phyloP scores from a whole-genome alignment of 306 rosid genomes.

The Styphnolobium japonicum region DNA sequence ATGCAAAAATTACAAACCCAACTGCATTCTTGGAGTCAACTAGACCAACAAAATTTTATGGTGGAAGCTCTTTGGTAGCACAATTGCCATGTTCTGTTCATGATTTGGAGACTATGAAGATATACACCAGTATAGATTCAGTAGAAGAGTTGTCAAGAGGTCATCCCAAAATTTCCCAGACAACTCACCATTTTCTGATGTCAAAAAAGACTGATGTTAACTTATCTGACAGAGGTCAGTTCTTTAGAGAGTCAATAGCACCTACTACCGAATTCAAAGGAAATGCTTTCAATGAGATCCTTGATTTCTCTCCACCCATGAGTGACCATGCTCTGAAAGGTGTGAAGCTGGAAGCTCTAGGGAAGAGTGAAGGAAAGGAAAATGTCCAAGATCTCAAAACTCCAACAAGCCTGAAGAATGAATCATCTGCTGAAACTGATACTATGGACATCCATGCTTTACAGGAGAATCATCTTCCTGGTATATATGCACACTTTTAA shows the following conservation, averaged over 20 bases:
- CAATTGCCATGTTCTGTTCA: slow-evolving; percentile 46
- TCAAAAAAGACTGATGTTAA: slow-evolving; percentile 41
- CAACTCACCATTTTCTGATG: slow-evolving; percentile 51
- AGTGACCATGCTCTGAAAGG: slow-evolving; percentile 31
- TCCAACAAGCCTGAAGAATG: slow-evolving; percentile 44
- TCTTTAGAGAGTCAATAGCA: slow-evolving; percentile 33
- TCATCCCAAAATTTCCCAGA: slow-evolving; percentile 48
- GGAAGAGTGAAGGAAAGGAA: slow-evolving; percentile 40
- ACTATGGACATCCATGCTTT: slow-evolving; percentile 63
- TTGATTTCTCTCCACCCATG: slow-evolving; percentile 36
- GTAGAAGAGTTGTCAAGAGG: slow-evolving; percentile 51
- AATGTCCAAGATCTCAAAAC: slow-evolving; percentile 32
- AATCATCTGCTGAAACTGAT: slow-evolving; percentile 77
- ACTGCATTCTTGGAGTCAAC: slow-evolving; percentile 35
- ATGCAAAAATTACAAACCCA: slow-evolving; percentile 35
- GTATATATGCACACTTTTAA: slow-evolving; percentile 37
- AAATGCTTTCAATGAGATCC: slow-evolving; percentile 36
- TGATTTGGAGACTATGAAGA: slow-evolving; percentile 47
- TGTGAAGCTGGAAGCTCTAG: slow-evolving; percentile 48
- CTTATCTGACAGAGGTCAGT: slow-evolving; percentile 42
- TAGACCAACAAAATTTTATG: slow-evolving; percentile 27
- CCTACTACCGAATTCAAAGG: slow-evolving; percentile 46
- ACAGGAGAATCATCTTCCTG: slow-evolving; percentile 49
- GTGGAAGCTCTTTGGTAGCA: slow-evolving; percentile 34
- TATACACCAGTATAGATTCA: slow-evolving; percentile 45